Conservation (phyloP, 306 rosid genomes). For the Lathyrus sativus region DNA sequence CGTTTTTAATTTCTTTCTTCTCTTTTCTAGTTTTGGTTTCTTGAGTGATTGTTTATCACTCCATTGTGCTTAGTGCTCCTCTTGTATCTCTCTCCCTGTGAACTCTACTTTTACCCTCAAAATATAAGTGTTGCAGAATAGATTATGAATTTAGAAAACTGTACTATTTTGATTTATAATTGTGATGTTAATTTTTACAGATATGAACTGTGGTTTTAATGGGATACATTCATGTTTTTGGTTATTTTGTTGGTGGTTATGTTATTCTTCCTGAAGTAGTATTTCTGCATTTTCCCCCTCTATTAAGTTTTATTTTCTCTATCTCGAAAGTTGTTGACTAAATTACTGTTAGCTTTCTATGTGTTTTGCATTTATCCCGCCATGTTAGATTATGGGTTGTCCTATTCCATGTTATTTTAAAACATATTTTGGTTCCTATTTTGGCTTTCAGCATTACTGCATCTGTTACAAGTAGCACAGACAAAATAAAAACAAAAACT, state of each 20-base stretch:
- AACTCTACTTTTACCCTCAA: constrained; percentile 8
- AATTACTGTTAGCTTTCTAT: constrained; percentile 18
- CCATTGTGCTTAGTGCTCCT: not conserved
- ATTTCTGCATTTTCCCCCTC: not conserved
- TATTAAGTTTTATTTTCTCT: not conserved
- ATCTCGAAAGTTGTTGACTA: not conserved
- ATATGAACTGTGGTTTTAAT: constrained; percentile 15
- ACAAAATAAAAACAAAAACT: constrained; percentile 70
- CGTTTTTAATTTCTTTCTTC: not conserved
- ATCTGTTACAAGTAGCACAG: constrained; percentile 88
- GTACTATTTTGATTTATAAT: constrained; percentile 1
- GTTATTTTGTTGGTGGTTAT: constrained; percentile 21
- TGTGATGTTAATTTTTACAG: constrained; percentile 1
- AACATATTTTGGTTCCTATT: constrained; percentile 24
- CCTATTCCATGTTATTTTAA: constrained; percentile 21
- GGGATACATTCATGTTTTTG: constrained; percentile 5
- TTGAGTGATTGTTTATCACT: not conserved
- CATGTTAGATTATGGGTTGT: constrained; percentile 16
- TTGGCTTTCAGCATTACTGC: constrained; percentile 70
- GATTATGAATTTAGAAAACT: not conserved
- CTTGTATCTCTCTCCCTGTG: not conserved
- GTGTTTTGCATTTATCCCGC: not conserved
- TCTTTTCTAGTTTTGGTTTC: constrained; percentile 1
- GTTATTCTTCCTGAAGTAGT: not conserved
- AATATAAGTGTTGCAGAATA: constrained; percentile 7